Evolutionary conservation across 495 filamentous ascomycete species (phyloP).

Genomic region (Beverwykella pulmonaria): DNA sequence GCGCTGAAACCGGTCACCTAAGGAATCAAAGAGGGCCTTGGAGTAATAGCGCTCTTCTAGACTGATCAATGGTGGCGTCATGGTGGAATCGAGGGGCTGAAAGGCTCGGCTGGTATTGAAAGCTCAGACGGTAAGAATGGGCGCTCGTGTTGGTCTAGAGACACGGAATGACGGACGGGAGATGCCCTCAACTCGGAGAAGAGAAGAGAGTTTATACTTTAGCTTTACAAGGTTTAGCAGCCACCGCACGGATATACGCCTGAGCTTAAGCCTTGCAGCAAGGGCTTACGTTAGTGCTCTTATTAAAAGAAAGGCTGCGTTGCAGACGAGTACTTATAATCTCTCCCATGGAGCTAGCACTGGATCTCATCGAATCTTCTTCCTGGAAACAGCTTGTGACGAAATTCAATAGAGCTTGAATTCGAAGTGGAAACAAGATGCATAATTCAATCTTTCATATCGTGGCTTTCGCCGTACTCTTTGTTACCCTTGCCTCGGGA

Average conservation of each 20-base stretch:
- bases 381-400: not conserved
- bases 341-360: not conserved
- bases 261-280: no score
- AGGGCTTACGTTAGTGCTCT: no score
- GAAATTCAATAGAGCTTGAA: not conserved
- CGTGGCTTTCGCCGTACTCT: not conserved
- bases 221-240: no score
- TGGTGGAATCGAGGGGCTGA: not conserved
- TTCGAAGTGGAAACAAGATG: not conserved
- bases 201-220: no score
- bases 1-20: not conserved
- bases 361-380: not conserved
- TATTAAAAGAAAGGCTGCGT: not conserved
- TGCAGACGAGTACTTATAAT: slow-evolving; percentile 2
- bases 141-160: no score
- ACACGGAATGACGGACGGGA: no score
- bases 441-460: not conserved
- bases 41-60: slow-evolving; percentile 7
- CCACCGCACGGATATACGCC: no score
- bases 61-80: not conserved
- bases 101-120: not conserved
- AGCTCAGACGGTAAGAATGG: not conserved
- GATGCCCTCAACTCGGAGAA: no score
- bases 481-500: not conserved
- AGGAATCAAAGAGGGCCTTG: not conserved